These are phyloP conservation scores for Agastache rugosa DNA, from an alignment of 257 asterid species.

Conservation along the genomic window DNA sequence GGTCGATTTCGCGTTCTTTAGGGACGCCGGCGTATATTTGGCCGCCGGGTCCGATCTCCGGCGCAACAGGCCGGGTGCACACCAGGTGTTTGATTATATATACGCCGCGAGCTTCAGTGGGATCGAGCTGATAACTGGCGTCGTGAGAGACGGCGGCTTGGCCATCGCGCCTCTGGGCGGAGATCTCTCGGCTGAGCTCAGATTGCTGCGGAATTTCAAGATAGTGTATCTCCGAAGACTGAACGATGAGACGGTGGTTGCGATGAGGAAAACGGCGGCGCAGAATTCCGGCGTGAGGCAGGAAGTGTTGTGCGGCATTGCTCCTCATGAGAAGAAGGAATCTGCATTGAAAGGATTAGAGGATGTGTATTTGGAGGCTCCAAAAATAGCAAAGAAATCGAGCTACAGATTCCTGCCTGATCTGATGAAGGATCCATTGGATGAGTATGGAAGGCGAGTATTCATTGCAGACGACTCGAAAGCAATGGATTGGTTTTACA, in stretches of 20 bases:
- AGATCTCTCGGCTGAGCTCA: conserved; percentile 46
- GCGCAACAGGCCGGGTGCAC: conserved; percentile 23
- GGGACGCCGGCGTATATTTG: conserved; percentile 50
- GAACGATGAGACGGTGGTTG: conserved; percentile 52
- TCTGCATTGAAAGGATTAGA: conserved; percentile 52
- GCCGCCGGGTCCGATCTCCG: conserved; percentile 36
- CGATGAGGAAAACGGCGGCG: conserved; percentile 52
- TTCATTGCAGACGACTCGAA: conserved; percentile 63
- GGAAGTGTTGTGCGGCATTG: conserved; percentile 37
- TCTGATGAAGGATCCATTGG: conserved; percentile 60
- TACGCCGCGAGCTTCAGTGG: conserved; percentile 41
- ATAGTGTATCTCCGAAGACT: conserved; percentile 65
- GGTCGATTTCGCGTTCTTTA: conserved; percentile 43
- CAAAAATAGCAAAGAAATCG: conserved; percentile 36
- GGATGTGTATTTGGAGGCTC: conserved; percentile 64
- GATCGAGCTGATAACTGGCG: conserved; percentile 41
- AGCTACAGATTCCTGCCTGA: conserved; percentile 71
- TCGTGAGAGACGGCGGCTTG: conserved; percentile 59
- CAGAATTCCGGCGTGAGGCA: not conserved
- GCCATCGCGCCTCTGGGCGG: conserved; percentile 55
- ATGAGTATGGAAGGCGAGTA: conserved; percentile 61
- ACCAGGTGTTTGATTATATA: conserved; percentile 64
- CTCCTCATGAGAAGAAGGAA: conserved; percentile 41
- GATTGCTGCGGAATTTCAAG: conserved; percentile 44
- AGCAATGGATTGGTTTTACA: conserved; percentile 66